Percentiles rank a stretch among this genome's conserved stretches.
Conservation (phyloP, 352 stramenopile genomes). For the Globisporangium middletonii region DNA sequence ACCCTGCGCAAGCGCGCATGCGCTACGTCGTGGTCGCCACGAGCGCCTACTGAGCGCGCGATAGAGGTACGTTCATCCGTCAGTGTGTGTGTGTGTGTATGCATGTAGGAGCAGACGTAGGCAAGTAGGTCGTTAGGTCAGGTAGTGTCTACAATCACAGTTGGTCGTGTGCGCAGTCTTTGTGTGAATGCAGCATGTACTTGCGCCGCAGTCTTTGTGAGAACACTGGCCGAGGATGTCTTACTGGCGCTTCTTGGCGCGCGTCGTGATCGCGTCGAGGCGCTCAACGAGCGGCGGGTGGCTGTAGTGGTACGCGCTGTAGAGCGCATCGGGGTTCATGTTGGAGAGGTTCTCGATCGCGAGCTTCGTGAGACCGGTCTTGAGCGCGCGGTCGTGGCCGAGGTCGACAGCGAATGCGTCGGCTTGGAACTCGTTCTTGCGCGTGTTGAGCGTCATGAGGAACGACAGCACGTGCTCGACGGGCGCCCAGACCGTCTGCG, state of each 20-base stretch:
- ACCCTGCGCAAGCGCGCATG: slow-evolving; percentile 71
- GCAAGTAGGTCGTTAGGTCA: neutral
- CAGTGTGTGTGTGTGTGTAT: no score
- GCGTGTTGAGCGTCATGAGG: slow-evolving; percentile 71
- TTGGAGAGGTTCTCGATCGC: slow-evolving; percentile 96
- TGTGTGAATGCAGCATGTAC: slow-evolving; percentile 7
- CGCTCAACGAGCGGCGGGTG: slow-evolving; percentile 96
- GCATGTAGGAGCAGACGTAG: no score
- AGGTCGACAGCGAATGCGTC: slow-evolving; percentile 94
- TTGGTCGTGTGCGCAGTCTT: no score
- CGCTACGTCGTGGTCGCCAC: slow-evolving; percentile 68
- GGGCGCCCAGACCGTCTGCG: slow-evolving; percentile 72
- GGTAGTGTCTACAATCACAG: neutral
- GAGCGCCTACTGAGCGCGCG: slow-evolving; percentile 25
- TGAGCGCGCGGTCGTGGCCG: slow-evolving; percentile 85
- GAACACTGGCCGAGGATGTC: neutral
- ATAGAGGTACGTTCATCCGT: no score
- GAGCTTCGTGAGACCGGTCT: slow-evolving; percentile 95
- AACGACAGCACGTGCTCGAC: slow-evolving; percentile 77
- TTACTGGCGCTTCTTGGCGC: slow-evolving; percentile 59
- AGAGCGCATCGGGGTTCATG: slow-evolving; percentile 94
- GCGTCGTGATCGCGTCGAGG: slow-evolving; percentile 86
- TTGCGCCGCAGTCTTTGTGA: neutral
- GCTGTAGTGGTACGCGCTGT: slow-evolving; percentile 96
- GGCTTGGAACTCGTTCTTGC: slow-evolving; percentile 82